phyloP scores from a whole-genome alignment of 1,284 basidiomycete species.

The Xerocomus nothofagi region DNA sequence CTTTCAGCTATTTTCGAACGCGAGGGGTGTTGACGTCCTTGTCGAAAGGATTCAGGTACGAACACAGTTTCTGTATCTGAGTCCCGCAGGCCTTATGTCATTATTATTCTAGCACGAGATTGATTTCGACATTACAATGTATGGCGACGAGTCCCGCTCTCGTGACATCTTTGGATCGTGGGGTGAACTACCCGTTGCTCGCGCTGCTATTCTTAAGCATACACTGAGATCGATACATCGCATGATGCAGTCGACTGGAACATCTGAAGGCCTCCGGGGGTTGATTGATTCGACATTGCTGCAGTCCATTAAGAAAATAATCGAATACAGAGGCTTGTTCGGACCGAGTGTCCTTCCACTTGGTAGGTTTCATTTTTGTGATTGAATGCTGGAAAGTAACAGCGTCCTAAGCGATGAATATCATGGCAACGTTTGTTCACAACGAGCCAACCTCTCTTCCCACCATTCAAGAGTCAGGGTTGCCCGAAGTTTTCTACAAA shows the following conservation, averaged over 20 bases:
- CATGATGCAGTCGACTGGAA: constrained; percentile 95
- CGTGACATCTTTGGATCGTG: constrained; percentile 55
- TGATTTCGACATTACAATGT: constrained; percentile 62
- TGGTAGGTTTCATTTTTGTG: constrained; percentile 43
- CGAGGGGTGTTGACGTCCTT: constrained; percentile 82
- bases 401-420: constrained; percentile 75
- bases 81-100: constrained; percentile 2
- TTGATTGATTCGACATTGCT: constrained; percentile 91
- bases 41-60: constrained; percentile 85
- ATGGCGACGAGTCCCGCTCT: constrained; percentile 43
- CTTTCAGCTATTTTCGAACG: constrained; percentile 85
- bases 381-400: constrained; percentile 8
- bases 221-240: constrained; percentile 92
- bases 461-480: constrained; percentile 88
- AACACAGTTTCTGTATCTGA: background rate
- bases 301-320: constrained; percentile 85
- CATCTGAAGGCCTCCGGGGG: constrained; percentile 91
- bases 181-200: constrained; percentile 64
- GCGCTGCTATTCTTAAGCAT: constrained; percentile 81
- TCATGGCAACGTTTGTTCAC: constrained; percentile 98
- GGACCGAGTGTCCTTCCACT: constrained; percentile 86
- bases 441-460: constrained; percentile 96
- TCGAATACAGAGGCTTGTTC: constrained; percentile 81
- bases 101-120: constrained; percentile 60
- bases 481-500: constrained; percentile 90